Percentiles rank a stretch among this genome's conserved stretches.
phyloP scores from a whole-genome alignment of 805 yeast genomes.

The Hanseniaspora thailandica region DNA sequence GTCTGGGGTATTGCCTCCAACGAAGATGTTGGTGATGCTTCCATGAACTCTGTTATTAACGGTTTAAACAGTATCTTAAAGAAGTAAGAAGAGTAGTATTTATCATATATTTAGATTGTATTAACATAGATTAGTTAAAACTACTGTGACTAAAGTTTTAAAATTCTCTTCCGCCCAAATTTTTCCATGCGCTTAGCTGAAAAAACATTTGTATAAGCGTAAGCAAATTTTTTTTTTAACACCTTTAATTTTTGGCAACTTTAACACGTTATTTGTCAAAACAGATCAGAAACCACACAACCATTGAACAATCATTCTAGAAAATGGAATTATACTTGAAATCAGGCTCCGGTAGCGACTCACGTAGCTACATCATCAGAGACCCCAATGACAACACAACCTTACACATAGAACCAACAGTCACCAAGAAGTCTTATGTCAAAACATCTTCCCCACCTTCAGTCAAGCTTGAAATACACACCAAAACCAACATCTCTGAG shows the following conservation, averaged over 20 bases:
- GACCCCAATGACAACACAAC: conserved; percentile 13
- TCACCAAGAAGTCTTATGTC: neutral
- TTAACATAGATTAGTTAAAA: too few species aligned
- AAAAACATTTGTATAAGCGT: too few species aligned
- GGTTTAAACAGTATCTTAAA: conserved; percentile 39
- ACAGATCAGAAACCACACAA: neutral
- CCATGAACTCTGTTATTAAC: conserved; percentile 57
- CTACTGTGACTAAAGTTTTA: too few species aligned
- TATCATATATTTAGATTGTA: too few species aligned
- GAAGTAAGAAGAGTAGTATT: too few species aligned
- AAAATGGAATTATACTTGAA: conserved; percentile 10
- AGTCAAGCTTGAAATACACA: conserved; percentile 11
- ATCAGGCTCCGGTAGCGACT: neutral
- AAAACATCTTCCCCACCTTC: neutral
- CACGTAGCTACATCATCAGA: conserved; percentile 5
- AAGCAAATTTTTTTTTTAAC: too few species aligned
- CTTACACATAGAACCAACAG: neutral
- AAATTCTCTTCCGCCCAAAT: too few species aligned
- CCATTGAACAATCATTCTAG: neutral
- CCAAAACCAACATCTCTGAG: conserved; percentile 1
- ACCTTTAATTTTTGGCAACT: neutral
- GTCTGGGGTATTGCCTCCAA: conserved; percentile 89
- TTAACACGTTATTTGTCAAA: too few species aligned
- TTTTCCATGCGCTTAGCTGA: too few species aligned
- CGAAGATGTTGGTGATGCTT: conserved; percentile 80